Conservation (phyloP, 1,284 basidiomycete species). For the Tetrapyrgos nigripes region DNA sequence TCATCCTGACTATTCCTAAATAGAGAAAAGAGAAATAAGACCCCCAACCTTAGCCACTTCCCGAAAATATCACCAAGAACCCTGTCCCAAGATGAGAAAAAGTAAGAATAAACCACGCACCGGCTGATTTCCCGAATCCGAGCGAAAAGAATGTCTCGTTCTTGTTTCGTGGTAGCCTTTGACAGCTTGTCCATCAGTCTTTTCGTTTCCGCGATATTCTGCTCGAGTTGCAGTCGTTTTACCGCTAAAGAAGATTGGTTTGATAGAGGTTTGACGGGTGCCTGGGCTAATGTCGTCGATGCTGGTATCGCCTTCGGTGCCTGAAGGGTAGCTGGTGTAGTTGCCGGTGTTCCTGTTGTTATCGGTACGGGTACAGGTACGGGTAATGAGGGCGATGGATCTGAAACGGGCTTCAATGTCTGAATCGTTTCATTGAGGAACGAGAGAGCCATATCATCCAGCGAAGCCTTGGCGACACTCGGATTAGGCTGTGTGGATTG, state of each 20-base stretch:
- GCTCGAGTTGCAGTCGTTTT: slow-evolving; percentile 22
- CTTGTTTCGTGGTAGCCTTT: slow-evolving; percentile 16
- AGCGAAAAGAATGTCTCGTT: slow-evolving; percentile 18
- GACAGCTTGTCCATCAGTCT: slow-evolving; percentile 26
- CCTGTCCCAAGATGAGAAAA: neutral
- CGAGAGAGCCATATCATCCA: slow-evolving; percentile 58
- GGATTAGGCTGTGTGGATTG: slow-evolving; percentile 2
- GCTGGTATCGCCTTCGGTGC: neutral
- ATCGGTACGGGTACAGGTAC: slow-evolving; percentile 5
- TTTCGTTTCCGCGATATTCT: slow-evolving; percentile 26
- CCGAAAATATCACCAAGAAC: neutral
- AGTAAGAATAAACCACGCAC: slow-evolving; percentile 19
- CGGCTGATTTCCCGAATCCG: slow-evolving; percentile 24
- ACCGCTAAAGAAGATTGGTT: slow-evolving; percentile 13
- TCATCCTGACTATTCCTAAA: neutral
- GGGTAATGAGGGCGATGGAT: slow-evolving; percentile 1
- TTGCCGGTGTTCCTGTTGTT: neutral
- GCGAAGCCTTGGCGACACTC: slow-evolving; percentile 20
- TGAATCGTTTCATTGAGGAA: slow-evolving; percentile 63
- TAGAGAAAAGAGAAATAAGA: neutral
- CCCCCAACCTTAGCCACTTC: slow-evolving; percentile 2
- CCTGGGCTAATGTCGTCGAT: neutral
- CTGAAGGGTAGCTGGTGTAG: neutral
- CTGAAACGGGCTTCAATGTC: slow-evolving; percentile 39
- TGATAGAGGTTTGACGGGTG: neutral